Conservation (phyloP, 108 stramenopile species). For the Aurantiochytrium sp. region DNA sequence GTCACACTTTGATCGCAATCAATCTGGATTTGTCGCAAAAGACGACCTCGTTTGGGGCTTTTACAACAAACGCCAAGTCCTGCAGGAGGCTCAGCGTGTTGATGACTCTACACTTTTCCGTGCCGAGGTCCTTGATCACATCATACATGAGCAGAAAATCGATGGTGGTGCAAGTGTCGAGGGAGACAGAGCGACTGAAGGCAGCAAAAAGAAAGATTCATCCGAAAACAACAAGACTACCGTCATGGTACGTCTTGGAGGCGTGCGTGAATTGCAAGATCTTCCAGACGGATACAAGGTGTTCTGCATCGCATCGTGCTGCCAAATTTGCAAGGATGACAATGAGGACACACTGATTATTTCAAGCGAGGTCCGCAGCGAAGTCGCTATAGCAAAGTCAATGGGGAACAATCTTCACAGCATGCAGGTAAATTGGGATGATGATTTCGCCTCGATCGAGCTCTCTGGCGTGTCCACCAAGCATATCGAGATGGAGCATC, state of each 20-base stretch:
- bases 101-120: neutral
- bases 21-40: neutral
- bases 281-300: neutral
- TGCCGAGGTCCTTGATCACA: neutral
- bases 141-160: neutral
- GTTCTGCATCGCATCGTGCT: neutral
- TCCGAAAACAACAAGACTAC: neutral
- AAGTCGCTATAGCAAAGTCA: neutral
- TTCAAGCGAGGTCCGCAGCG: neutral
- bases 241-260: neutral
- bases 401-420: neutral
- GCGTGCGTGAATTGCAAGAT: neutral
- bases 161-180: neutral
- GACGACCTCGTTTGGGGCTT: conserved; percentile 8
- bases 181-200: neutral
- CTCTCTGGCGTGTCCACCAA: neutral
- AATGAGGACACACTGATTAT: neutral
- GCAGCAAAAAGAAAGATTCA: neutral
- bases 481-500: neutral
- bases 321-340: neutral
- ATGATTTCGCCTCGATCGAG: neutral
- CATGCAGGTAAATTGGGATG: neutral
- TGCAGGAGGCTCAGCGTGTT: neutral
- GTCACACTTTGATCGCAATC: neutral
- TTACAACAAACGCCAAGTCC: neutral